Evolutionary conservation across 225 moss, liverwort and hornwort genomes (phyloP).

Genomic region (Pseudisothecium myosuroides): DNA sequence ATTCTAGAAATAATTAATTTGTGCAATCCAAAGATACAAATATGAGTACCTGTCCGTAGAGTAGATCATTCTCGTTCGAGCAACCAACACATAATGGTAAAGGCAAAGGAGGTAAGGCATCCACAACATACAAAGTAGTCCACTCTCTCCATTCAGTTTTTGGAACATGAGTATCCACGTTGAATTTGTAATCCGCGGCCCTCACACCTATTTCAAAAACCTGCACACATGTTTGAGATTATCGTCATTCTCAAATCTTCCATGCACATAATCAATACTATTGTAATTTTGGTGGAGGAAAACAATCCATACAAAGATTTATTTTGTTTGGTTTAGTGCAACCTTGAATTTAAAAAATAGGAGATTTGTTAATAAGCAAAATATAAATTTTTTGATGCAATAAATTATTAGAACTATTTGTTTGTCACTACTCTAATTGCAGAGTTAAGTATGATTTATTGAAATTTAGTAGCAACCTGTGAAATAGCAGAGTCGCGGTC

Average conservation of each 20-base stretch:
- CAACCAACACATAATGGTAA: slow-evolving; percentile 1
- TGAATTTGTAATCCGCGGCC: neutral
- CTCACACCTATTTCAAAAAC: slow-evolving; percentile 7
- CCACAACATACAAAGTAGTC: neutral
- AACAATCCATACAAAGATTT: neutral
- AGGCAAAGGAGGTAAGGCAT: slow-evolving; percentile 1
- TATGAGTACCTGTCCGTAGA: slow-evolving; percentile 14
- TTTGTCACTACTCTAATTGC: neutral
- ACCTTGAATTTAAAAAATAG: neutral
- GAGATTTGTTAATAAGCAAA: neutral
- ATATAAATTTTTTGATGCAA: too few relatives aligned
- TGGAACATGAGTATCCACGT: neutral
- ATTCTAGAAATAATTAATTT: neutral
- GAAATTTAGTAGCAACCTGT: neutral
- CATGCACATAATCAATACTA: neutral
- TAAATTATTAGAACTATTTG: neutral
- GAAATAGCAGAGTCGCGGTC: neutral
- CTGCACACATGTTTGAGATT: neutral
- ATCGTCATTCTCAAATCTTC: neutral
- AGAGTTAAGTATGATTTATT: neutral
- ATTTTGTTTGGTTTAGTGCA: too few relatives aligned
- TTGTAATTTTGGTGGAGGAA: neutral
- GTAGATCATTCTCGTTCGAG: neutral
- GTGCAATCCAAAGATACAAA: neutral
- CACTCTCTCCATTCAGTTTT: slow-evolving; percentile 35